Conservation (phyloP, 1,139 yeast species). For the Suhomyces choctaworum region DNA sequence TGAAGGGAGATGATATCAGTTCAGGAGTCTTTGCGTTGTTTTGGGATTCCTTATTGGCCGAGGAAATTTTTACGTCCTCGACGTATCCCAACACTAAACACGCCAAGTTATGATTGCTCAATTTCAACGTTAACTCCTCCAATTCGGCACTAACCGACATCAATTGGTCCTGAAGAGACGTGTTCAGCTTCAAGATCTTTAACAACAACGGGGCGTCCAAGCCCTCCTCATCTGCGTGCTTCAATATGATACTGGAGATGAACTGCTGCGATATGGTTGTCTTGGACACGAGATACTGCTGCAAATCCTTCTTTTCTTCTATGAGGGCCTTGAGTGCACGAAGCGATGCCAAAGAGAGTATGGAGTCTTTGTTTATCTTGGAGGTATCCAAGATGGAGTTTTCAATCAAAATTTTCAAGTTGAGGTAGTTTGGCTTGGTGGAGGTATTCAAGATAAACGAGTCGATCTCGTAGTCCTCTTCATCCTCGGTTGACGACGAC, state of each 20-base stretch:
- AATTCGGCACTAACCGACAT: constrained; percentile 31
- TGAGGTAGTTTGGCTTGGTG: constrained; percentile 35
- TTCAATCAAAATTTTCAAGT: constrained; percentile 45
- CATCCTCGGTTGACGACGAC: constrained; percentile 17
- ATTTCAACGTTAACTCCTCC: constrained; percentile 27
- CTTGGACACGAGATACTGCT: constrained; percentile 35
- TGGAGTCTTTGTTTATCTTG: constrained; percentile 37
- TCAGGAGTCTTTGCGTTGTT: constrained; percentile 1
- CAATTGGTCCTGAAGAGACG: constrained; percentile 35
- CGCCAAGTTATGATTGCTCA: constrained; percentile 45
- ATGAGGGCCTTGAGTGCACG: constrained; percentile 31
- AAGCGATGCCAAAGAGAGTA: constrained; percentile 34
- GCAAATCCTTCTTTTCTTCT: constrained; percentile 33
- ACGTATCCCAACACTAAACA: constrained; percentile 48
- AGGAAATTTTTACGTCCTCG: constrained; percentile 40
- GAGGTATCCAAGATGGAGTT: constrained; percentile 46
- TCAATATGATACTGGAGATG: constrained; percentile 28
- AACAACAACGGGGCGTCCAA: constrained; percentile 27
- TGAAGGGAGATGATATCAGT: constrained; percentile 10
- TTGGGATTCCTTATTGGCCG: constrained; percentile 10
- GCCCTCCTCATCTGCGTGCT: constrained; percentile 20
- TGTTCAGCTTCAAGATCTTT: constrained; percentile 38
- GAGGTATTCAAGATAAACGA: constrained; percentile 19
- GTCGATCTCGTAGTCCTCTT: constrained; percentile 21
- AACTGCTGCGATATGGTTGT: constrained; percentile 39